These are phyloP conservation scores for Cenococcum geophilum DNA, from an alignment of 495 filamentous ascomycete species.

Conservation along the genomic window DNA sequence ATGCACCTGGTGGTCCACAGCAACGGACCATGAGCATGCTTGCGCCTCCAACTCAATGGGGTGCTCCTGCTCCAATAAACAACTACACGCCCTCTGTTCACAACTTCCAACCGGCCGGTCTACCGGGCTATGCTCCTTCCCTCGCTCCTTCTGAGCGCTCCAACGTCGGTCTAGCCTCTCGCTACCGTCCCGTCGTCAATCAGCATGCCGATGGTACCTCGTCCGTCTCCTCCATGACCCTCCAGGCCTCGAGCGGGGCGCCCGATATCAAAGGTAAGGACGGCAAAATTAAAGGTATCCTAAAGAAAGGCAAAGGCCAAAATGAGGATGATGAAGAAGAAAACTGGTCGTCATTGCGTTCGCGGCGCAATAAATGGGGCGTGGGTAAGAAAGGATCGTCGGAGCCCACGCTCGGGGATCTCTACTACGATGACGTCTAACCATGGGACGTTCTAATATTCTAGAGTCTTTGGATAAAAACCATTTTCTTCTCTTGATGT, in stretches of 20 bases:
- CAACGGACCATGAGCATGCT: background rate
- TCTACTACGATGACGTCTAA: too few species aligned
- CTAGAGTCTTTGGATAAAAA: too few species aligned
- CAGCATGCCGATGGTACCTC: constrained; percentile 8
- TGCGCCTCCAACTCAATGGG: background rate
- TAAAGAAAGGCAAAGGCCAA: constrained; percentile 11
- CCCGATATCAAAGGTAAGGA: background rate
- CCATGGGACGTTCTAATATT: too few species aligned
- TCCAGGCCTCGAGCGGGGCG: constrained; percentile 23
- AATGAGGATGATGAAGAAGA: too few species aligned
- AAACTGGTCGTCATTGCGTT: too few species aligned
- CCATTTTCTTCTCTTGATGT: too few species aligned
- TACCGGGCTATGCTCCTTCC: constrained; percentile 55
- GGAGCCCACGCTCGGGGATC: too few species aligned
- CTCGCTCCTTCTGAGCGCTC: constrained; percentile 93
- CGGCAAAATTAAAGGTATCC: constrained; percentile 22
- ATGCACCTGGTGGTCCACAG: background rate
- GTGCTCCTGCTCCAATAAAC: background rate
- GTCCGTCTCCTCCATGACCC: constrained; percentile 10
- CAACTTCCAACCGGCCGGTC: background rate
- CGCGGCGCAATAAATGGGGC: too few species aligned
- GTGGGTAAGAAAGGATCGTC: too few species aligned
- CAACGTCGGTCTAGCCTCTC: constrained; percentile 79
- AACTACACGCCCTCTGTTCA: constrained; percentile 5
- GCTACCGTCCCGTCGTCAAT: constrained; percentile 75